Base-by-base conservation (phyloP, 148 eudicot genomes). In the Pharnaceum exiguum region DNA sequence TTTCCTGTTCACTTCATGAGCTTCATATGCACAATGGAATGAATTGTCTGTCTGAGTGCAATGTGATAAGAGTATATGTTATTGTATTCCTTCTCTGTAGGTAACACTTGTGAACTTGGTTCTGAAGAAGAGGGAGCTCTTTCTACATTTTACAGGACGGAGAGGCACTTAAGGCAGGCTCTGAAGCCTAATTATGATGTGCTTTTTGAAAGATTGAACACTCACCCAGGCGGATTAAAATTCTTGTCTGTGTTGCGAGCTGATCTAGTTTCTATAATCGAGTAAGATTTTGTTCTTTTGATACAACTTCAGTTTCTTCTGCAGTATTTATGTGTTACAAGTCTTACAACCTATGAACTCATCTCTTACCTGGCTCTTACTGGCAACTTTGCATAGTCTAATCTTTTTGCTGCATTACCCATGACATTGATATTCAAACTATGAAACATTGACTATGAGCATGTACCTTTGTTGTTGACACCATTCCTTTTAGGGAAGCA, bases 151-250 rank as follows among this genome's bases (percentile, higher is more conserved):
- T 86, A 89, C 56, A 72, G 99, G 71, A 79, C 83, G 33, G 99
- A 93, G 77, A 71, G 78, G 46, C 83, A 77, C 65, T 73, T 93
- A 82, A 83, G 95, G 59, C 83, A 83, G 30, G 82, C 96, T 52
- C 82, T 93, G 59, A 90, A 83, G 74, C 99, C 99, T 55, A 73
- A 57, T 54, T 89, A 93, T 71, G 95, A 85, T 54, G 75, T 67
- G 75, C 79, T 93, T 26, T 93, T 93, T 62, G 95, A 93, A 62
- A 73, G 95, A 67, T 71, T 93, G 54, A 93, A 93, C 65, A 93
- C 88, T 4, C 87, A 89, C 69, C 91, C 89, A 37, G 99, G 99
- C 56, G 99, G 99, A 56, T 75, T 93, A 71, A 93, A 79, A 73
- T 93, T 89, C 62, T 76, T 93, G 61, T 63, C 86, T 10, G 65